Base-by-base conservation (phyloP, 73 alveolate species). In the Urostyla sp. region DNA sequence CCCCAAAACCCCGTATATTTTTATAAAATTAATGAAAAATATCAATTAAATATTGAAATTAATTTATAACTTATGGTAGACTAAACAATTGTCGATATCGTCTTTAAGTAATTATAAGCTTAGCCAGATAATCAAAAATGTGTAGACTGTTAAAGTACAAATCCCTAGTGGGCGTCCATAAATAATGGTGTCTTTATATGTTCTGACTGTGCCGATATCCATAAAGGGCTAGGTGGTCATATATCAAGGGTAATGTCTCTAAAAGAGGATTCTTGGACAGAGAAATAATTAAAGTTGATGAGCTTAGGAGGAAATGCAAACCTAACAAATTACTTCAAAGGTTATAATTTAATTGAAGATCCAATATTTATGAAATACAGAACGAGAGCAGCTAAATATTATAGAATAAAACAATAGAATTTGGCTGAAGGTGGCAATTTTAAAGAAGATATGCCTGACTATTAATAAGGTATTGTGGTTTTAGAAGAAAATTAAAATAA, bases 131-230 rank as follows among this genome's bases (percentile, higher is more conserved):
- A 75, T 32, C 20, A 63, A 18, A 34, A 53, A 20, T 75, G 87
- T 56, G 24, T 75, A 34, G 87, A 75, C 59, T 75, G 87, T 32
- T n/a, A n/a, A n/a, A n/a, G n/a, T 7, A 28, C 80, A 34, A 35
- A 51, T 16, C 89, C 94, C 18, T 84, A 85, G 30, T 94, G 98
- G 98, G 94, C 96, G 16, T 87, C 98, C 10, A 82, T 94, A 27
- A 84, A 84, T 73, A 79, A 88, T 54, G 98, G 98, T 38, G 51
- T 85, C 38, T 94, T 86, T 79, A 74, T 95, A 34, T 94, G 99
- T 77, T 54, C 89, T 30, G 95, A 90, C 57, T 92, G 98, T 77
- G 84, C 98, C 13, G 97, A 94, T 31, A 85, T 88, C 24, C 99
- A 95, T 80, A 74, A 95, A 63, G 83, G 85, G 0, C 54, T 88